Conservation (phyloP, 2,329 filamentous ascomycete genomes). For the Diaporthe helianthi region DNA sequence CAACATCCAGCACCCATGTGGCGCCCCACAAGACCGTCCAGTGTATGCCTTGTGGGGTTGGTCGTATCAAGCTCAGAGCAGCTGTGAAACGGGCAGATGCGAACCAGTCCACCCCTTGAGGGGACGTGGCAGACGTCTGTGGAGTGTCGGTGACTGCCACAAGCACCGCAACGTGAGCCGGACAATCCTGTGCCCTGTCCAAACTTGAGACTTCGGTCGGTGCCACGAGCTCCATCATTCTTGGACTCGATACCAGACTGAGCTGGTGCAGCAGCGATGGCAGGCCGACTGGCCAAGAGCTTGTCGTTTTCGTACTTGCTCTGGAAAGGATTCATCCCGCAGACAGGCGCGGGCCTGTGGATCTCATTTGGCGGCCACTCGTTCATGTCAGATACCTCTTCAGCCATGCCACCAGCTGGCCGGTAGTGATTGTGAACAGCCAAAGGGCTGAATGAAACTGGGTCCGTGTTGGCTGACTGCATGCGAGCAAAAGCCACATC, state of each 20-base stretch:
- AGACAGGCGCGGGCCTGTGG: background rate
- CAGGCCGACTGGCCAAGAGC: background rate
- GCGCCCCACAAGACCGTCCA: background rate
- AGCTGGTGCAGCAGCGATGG: background rate
- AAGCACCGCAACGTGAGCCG: background rate
- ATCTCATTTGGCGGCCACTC: background rate
- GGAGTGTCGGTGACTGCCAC: background rate
- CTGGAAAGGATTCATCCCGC: background rate
- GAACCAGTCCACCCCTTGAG: background rate
- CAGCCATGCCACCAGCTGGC: background rate
- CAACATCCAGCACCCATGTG: background rate
- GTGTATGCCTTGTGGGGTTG: background rate
- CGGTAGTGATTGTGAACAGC: background rate
- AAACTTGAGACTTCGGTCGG: background rate
- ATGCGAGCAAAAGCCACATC: no score
- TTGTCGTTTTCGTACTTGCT: background rate
- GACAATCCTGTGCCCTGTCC: rapidly evolving
- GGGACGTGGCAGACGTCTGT: background rate
- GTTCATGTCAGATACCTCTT: background rate
- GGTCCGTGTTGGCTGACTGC: background rate
- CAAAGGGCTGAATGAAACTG: background rate
- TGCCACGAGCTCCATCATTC: background rate
- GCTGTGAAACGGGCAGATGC: background rate
- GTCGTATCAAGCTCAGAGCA: background rate
- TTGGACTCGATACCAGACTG: background rate